Base-by-base conservation (phyloP, 306 rosid species). In the Glycine soja region DNA sequence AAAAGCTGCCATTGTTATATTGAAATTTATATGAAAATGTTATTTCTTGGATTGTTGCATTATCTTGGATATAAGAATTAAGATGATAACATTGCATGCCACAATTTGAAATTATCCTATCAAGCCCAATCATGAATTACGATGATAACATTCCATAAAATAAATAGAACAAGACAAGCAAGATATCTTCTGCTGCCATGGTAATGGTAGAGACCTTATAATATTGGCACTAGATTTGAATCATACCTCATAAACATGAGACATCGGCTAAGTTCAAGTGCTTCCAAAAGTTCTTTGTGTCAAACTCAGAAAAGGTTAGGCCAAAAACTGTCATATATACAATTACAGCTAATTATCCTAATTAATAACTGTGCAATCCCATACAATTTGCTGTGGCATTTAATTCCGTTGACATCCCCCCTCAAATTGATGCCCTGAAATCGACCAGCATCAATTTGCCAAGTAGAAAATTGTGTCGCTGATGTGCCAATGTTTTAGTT, bases 211-310 rank as follows among this genome's bases (percentile, higher is more conserved):
- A 58, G 59, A 72, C 30, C 54, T 62, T 61, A 74, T 68, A 47
- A 32, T 57, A 72, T 16, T 5, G 66, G 80, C 78, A 13, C 81
- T 40, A 64, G 76, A 68, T 82, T 69, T 78, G 63, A 76, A 75
- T 42, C 65, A 66, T 79, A 95, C 99, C 94, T 95, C 95, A 95
- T 87, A 36, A 93, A 86, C 74, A 87, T 74, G 82, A 93, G 94
- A 84, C 99, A 95, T 43, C 92, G 83, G 85, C 99, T 90, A 79
- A 93, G 97, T 56, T 95, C 99, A 77, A 95, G 97, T 82, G 98
- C 99, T 90, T 95, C 97, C 90, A 90, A 72, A 80, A 95, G 97
- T 85, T 95, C 97, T n/a, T n/a, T n/a, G n/a, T n/a, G n/a, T n/a
- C n/a, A n/a, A n/a, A n/a, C n/a, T n/a, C n/a, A n/a, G n/a, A n/a